A percentile compares a stretch with the other conserved stretches of the same genome.
Conservation (phyloP, 441 rosid species). For the Manihot esculenta region DNA sequence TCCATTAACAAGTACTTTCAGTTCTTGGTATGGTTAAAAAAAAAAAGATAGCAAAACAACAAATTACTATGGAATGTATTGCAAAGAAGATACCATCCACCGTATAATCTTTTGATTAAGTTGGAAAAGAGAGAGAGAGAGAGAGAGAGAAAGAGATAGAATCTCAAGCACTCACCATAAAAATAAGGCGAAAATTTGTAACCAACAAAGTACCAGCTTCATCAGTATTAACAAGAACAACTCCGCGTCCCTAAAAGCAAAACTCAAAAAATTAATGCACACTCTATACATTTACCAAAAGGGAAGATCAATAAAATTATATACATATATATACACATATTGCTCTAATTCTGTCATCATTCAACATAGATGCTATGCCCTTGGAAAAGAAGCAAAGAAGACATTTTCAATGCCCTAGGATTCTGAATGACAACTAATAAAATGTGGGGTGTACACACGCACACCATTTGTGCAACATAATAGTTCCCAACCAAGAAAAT, state of each 20-base stretch:
- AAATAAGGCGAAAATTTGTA: conserved; percentile 88
- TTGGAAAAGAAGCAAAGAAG: not conserved
- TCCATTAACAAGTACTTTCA: too few species aligned
- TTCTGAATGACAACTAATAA: not conserved
- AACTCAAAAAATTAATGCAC: not conserved
- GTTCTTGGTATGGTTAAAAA: not conserved
- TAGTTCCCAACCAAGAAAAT: not conserved
- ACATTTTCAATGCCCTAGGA: not conserved
- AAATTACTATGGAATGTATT: not conserved
- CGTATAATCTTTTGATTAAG: too few species aligned
- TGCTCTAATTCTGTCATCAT: not conserved
- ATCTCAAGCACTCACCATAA: conserved; percentile 93
- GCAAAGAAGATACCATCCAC: not conserved
- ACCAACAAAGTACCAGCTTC: conserved; percentile 80
- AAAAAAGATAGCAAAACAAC: not conserved
- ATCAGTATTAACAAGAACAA: conserved; percentile 80
- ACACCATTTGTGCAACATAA: not conserved
- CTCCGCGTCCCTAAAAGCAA: conserved; percentile 70
- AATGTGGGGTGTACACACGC: not conserved
- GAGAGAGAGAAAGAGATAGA: too few species aligned
- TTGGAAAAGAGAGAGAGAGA: too few species aligned
- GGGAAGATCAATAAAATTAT: not conserved
- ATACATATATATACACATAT: not conserved
- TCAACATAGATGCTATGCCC: not conserved
- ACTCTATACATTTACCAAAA: not conserved